Conservation (phyloP, 2,329 filamentous ascomycete species). For the Penicillium sp. region DNA sequence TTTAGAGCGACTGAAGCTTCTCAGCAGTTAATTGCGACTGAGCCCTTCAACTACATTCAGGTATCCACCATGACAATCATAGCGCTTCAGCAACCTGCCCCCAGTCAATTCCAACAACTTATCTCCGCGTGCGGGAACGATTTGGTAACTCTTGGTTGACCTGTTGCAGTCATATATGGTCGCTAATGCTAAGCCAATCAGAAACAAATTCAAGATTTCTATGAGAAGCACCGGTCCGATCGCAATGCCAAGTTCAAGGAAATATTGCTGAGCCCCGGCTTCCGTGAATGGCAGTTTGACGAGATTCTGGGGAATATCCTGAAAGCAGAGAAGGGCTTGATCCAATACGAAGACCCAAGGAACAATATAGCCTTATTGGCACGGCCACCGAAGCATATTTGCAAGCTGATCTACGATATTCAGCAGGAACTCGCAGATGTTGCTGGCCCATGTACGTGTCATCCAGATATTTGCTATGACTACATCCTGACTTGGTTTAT, state of each 20-base stretch:
- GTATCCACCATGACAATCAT: neutral
- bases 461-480: neutral
- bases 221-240: slow-evolving; percentile 70
- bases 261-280: slow-evolving; percentile 69
- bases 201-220: slow-evolving; percentile 62
- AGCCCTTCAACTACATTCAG: neutral
- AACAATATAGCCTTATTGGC: slow-evolving; percentile 90
- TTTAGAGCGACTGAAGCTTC: neutral
- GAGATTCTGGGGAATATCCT: slow-evolving; percentile 71
- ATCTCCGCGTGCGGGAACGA: slow-evolving; percentile 68
- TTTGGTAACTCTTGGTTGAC: slow-evolving; percentile 53
- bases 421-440: slow-evolving; percentile 66
- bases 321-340: slow-evolving; percentile 59
- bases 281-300: slow-evolving; percentile 73
- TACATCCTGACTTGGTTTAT: neutral
- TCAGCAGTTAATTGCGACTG: neutral
- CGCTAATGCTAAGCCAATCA: slow-evolving; percentile 42
- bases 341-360: slow-evolving; percentile 71
- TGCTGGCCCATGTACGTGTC: slow-evolving; percentile 64
- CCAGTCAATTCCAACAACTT: slow-evolving; percentile 74
- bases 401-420: slow-evolving; percentile 65
- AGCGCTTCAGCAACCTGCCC: neutral
- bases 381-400: slow-evolving; percentile 71
- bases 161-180: neutral
- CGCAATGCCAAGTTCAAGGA: slow-evolving; percentile 75